Evolutionary conservation across 2,329 filamentous ascomycete genomes (phyloP).

Genomic region (Leptographium galeiforme): DNA sequence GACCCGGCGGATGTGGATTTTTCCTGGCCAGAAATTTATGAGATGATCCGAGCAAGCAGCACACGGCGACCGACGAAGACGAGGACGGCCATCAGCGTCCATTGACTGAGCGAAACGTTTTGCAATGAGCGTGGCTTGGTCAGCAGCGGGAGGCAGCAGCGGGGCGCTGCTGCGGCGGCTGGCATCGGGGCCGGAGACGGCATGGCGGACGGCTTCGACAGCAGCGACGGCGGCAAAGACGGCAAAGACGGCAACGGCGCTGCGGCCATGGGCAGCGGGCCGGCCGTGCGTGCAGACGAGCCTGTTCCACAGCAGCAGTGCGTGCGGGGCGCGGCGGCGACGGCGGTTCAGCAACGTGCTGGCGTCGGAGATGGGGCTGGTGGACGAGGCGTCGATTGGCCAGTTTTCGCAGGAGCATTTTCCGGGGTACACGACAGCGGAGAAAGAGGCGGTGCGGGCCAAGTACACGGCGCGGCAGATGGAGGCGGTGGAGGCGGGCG

Average conservation of each 20-base stretch:
- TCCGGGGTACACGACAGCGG: conserved; percentile 52
- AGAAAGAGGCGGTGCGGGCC: conserved; percentile 46
- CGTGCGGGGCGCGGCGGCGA: conserved; percentile 30
- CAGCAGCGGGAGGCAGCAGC: conserved; percentile 4
- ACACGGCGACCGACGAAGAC: background rate
- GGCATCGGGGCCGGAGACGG: conserved; percentile 1
- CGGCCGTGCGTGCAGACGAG: conserved; percentile 11
- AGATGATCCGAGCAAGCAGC: conserved; percentile 4
- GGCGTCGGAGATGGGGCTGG: conserved; percentile 37
- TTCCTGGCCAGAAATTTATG: conserved; percentile 6
- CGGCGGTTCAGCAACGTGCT: conserved; percentile 39
- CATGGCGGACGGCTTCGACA: background rate
- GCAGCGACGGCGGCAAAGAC: background rate
- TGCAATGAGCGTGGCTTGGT: conserved; percentile 10
- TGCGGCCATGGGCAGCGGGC: too few relatives aligned
- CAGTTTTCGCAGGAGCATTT: conserved; percentile 35
- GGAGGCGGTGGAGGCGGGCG: conserved; percentile 67
- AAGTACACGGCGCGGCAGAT: conserved; percentile 74
- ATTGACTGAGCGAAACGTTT: background rate
- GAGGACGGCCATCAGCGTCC: background rate
- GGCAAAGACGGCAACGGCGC: background rate
- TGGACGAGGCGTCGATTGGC: conserved; percentile 28
- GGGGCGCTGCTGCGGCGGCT: conserved; percentile 8
- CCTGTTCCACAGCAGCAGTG: conserved; percentile 38
- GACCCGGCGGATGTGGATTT: background rate